phyloP scores from a whole-genome alignment of 2,329 filamentous ascomycete species.

The Colletotrichum scovillei region DNA sequence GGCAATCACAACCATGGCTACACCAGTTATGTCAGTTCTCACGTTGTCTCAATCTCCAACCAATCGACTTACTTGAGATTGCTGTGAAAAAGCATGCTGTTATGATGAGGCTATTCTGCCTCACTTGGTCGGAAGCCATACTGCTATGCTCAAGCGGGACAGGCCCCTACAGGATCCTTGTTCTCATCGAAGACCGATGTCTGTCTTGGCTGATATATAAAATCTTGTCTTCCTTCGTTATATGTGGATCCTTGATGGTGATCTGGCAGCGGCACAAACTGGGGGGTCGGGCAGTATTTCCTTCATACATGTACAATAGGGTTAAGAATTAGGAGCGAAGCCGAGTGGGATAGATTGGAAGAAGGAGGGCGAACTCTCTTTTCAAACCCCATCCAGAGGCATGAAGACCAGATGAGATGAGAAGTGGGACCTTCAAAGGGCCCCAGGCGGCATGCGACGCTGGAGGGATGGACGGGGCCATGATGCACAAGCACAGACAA shows the following conservation, averaged over 20 bases:
- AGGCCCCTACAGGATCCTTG: neutral
- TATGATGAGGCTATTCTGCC: constrained; percentile 38
- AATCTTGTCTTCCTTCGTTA: neutral
- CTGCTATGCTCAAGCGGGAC: constrained; percentile 6
- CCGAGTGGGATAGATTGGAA: neutral
- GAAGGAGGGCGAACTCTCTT: constrained; percentile 9
- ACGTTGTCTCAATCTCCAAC: neutral
- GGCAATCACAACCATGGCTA: constrained; percentile 35
- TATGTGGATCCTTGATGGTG: neutral
- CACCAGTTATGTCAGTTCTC: neutral
- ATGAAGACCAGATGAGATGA: constrained; percentile 16
- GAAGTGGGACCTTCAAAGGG: neutral
- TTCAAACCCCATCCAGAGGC: constrained; percentile 9
- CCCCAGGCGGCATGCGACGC: constrained; percentile 17
- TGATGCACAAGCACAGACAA: constrained; percentile 23
- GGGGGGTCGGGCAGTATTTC: neutral
- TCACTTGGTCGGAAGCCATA: constrained; percentile 37
- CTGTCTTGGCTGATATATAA: neutral
- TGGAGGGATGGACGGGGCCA: constrained; percentile 20
- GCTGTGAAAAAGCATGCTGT: constrained; percentile 34
- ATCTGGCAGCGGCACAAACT: neutral
- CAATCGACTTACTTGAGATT: constrained; percentile 32
- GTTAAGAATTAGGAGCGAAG: neutral
- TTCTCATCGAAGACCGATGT: neutral
- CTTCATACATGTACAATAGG: neutral